A percentile compares a stretch with the other conserved stretches of the same genome.
Conservation (phyloP, 1,284 basidiomycete genomes). For the Ustilago trichophora region DNA sequence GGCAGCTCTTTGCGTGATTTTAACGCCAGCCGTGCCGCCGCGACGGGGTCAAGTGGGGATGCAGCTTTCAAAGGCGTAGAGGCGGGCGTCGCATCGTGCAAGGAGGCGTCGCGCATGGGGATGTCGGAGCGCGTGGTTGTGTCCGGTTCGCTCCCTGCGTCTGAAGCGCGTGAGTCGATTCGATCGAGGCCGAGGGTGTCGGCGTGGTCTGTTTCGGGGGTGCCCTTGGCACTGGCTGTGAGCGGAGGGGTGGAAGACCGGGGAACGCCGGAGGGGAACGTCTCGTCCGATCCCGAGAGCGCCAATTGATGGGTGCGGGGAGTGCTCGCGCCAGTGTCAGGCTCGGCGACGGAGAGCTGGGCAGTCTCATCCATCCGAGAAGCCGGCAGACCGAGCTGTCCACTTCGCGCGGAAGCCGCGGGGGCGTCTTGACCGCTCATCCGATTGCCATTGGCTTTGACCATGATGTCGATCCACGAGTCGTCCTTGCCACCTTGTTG, state of each 20-base stretch:
- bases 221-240: constrained; percentile 1
- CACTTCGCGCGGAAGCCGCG: neutral
- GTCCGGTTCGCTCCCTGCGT: neutral
- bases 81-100: neutral
- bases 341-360: constrained; percentile 12
- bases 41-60: constrained; percentile 19
- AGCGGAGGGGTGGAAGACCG: constrained; percentile 32
- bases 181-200: constrained; percentile 2
- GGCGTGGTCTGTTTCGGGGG: constrained; percentile 10
- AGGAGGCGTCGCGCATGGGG: constrained; percentile 11
- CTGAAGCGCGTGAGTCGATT: neutral
- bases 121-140: constrained; percentile 2
- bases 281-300: constrained; percentile 13
- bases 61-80: constrained; percentile 3
- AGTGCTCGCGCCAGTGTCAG: constrained; percentile 3
- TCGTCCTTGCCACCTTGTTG: constrained; percentile 31
- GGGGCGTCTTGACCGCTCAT: constrained; percentile 48
- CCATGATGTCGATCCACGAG: constrained; percentile 55
- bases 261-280: constrained; percentile 8
- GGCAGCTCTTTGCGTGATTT: constrained; percentile 16
- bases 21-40: constrained; percentile 29
- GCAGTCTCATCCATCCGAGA: constrained; percentile 9
- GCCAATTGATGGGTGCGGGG: constrained; percentile 1
- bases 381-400: constrained; percentile 5
- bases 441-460: constrained; percentile 32